A percentile compares a stretch with the other conserved stretches of the same genome.
phyloP scores from a whole-genome alignment of 331 rosid genomes.

The Saraca asoca region DNA sequence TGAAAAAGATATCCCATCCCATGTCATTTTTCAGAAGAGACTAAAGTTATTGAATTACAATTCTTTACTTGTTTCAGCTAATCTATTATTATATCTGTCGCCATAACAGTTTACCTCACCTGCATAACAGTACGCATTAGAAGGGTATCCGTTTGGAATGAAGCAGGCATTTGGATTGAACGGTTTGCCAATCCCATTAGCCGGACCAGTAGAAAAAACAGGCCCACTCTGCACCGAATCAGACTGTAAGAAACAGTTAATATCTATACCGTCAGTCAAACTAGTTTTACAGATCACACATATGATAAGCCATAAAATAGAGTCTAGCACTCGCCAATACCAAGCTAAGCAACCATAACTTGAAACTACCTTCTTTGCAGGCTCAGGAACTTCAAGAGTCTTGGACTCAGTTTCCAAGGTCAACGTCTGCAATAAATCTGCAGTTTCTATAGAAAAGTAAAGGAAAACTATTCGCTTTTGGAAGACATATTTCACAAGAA shows the following conservation, averaged over 20 bases:
- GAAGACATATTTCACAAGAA: conserved; percentile 13
- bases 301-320: too few relatives aligned
- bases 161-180: conserved; percentile 45
- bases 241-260: not conserved
- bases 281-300: not conserved
- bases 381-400: conserved; percentile 32
- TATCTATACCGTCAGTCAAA: not conserved
- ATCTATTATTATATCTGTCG: not conserved
- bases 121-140: conserved; percentile 49
- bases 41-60: conserved; percentile 10
- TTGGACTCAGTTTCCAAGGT: conserved; percentile 43
- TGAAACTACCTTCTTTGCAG: conserved; percentile 41
- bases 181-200: conserved; percentile 40
- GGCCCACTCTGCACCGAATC: conserved; percentile 39
- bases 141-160: conserved; percentile 41
- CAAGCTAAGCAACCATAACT: not conserved
- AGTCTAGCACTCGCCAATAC: not conserved
- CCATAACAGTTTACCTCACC: conserved; percentile 52
- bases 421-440: conserved; percentile 48
- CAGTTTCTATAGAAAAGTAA: conserved; percentile 40
- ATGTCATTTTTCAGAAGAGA: conserved; percentile 3
- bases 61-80: not conserved
- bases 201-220: conserved; percentile 21
- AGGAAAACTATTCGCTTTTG: conserved; percentile 19
- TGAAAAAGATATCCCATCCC: conserved; percentile 6